Base-by-base conservation (phyloP, 192 early-diverging fungal genomes). In the Chytriomyces confervae region DNA sequence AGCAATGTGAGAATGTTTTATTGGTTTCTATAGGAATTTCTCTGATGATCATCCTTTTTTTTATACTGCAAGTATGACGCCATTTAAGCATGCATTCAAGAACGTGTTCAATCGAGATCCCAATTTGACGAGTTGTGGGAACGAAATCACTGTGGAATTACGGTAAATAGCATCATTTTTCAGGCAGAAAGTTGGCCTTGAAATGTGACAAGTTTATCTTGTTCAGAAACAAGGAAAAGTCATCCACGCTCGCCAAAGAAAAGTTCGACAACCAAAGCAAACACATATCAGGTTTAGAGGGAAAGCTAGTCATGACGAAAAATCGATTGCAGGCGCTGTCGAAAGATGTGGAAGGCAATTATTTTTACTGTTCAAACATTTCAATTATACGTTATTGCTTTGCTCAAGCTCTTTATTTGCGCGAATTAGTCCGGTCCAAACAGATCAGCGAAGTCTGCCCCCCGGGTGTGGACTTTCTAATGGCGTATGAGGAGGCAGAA, bases 401-500 rank as follows among this genome's bases (percentile, higher is more conserved):
- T 4, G 36, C 36, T 36, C 36, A 36, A 2, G 36, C 36, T 36
- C 36, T 36, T 0, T 36, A 36, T 36, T 36, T 36, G 20, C 20
- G 53, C 16, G 53, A 57, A 13, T 20, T 62, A 79, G 64, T 24
- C 10, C 53, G 67, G 49, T 69, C 80, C 3, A 50, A 67, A 48
- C 10, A 11, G 29, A 81, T 78, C 36, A 69, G 48, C 11, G 66
- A 81, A 29, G 75, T 64, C n/a, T 78, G 69, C 46, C 50, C 60
- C 7, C 53, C 53, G 16, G 76, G 63, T 7, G 18, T 61, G 47
- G 77, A 84, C 47, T 84, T 85, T 75, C 57, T 82, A 63, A 45
- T 49, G n/a, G 57, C 69, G 7, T 48, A 62, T 20, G 66, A 84
- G 29, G 75, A 83, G 48, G 76, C 83, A 10, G 83, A 87, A 5